These are phyloP conservation scores for Collybia nuda DNA, from an alignment of 768 basidiomycete genomes.

Conservation along the genomic window DNA sequence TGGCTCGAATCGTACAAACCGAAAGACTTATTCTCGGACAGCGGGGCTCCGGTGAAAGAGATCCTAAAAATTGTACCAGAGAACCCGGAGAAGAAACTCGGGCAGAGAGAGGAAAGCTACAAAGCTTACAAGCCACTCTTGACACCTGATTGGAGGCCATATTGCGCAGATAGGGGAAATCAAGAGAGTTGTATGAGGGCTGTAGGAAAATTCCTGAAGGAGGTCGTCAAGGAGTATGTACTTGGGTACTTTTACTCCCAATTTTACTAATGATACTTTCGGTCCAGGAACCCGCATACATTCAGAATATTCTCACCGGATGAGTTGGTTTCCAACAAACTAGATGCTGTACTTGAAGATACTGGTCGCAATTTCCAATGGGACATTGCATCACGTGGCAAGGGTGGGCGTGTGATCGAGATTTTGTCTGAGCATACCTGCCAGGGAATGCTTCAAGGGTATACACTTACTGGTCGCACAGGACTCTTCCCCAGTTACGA, in stretches of 20 bases:
- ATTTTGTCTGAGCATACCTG: conserved; percentile 89
- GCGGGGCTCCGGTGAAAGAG: conserved; percentile 53
- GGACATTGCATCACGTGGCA: conserved; percentile 65
- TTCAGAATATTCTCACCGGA: conserved; percentile 94
- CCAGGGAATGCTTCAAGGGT: conserved; percentile 90
- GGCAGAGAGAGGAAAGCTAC: conserved; percentile 69
- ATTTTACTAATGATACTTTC: conserved; percentile 1
- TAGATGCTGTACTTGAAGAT: conserved; percentile 74
- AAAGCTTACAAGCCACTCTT: conserved; percentile 58
- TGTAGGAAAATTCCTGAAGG: conserved; percentile 54
- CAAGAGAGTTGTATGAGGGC: conserved; percentile 80
- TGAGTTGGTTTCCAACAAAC: conserved; percentile 84
- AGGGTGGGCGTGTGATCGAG: conserved; percentile 84
- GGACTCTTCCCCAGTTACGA: conserved; percentile 91
- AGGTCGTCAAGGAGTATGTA: conserved; percentile 54
- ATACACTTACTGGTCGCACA: conserved; percentile 85
- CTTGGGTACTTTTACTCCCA: not conserved
- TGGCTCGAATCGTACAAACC: conserved; percentile 80
- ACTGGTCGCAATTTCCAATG: conserved; percentile 82
- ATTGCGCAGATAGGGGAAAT: conserved; percentile 49
- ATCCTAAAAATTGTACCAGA: conserved; percentile 62
- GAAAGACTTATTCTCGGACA: conserved; percentile 58
- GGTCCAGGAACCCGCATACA: conserved; percentile 60
- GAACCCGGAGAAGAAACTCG: conserved; percentile 58
- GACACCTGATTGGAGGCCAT: conserved; percentile 64